Evolutionary conservation across 208 protist genomes (phyloP).

Genomic region (Wallacemonas sp.): DNA sequence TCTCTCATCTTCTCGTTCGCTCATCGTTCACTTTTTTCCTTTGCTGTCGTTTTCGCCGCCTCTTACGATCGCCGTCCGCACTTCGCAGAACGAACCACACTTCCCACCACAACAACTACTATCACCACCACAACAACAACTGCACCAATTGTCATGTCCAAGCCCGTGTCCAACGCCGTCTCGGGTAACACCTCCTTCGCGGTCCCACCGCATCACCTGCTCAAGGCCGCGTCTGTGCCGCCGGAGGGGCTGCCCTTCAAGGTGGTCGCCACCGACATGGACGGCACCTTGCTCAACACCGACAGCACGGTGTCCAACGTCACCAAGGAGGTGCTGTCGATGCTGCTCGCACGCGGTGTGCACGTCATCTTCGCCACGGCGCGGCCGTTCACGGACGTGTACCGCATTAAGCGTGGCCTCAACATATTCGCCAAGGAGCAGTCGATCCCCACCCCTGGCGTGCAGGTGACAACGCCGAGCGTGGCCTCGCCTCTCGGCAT

Average conservation of each 20-base stretch:
- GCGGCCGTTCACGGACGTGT: conserved; percentile 63
- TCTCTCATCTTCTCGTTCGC: no score
- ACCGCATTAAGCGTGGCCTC: conserved; percentile 52
- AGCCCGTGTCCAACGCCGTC: background rate
- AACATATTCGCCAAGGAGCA: conserved; percentile 52
- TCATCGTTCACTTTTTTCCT: conserved; percentile 16
- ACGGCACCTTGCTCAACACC: conserved; percentile 53
- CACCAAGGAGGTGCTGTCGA: conserved; percentile 42
- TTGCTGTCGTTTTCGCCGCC: background rate
- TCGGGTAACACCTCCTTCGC: background rate
- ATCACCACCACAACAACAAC: no score
- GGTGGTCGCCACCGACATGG: conserved; percentile 42
- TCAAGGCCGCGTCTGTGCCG: conserved; percentile 11
- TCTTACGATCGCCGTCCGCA: no score
- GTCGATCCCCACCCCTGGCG: conserved; percentile 38
- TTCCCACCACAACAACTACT: no score
- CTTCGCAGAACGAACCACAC: no score
- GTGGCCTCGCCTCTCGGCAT: background rate
- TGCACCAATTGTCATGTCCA: background rate
- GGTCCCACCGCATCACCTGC: background rate
- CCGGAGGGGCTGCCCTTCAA: conserved; percentile 20
- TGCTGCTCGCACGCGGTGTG: conserved; percentile 59
- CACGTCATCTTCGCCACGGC: conserved; percentile 84
- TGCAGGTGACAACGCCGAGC: conserved; percentile 45
- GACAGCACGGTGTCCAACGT: conserved; percentile 23